These are phyloP conservation scores for Mycena kentingensis DNA, from an alignment of 768 basidiomycete species.

Conservation along the genomic window DNA sequence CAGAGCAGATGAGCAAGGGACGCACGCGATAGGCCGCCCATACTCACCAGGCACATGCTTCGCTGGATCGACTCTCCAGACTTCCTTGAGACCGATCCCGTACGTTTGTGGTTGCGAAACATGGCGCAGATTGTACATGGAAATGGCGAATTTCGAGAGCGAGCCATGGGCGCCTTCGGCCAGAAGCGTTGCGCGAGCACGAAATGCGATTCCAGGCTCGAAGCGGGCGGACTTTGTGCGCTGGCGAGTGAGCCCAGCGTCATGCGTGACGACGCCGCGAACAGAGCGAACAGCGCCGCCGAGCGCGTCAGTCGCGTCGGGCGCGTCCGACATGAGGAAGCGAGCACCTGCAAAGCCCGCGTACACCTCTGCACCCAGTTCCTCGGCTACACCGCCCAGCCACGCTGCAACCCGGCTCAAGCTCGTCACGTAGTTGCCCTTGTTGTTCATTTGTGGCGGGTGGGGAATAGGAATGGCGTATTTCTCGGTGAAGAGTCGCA, in stretches of 20 bases:
- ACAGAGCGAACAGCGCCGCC: constrained; percentile 52
- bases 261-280: constrained; percentile 86
- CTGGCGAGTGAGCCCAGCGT: constrained; percentile 85
- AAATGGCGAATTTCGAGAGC: constrained; percentile 77
- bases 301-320: constrained; percentile 42
- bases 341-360: constrained; percentile 95
- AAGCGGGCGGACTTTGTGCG: constrained; percentile 77
- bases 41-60: constrained; percentile 60
- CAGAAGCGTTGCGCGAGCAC: constrained; percentile 86
- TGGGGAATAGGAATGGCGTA: constrained; percentile 83
- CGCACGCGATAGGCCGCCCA: neutral
- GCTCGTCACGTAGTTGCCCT: constrained; percentile 89
- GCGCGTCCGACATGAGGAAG: constrained; percentile 66
- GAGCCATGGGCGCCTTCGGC: constrained; percentile 96
- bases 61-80: constrained; percentile 81
- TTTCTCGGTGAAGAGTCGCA: constrained; percentile 81
- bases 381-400: constrained; percentile 85
- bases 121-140: constrained; percentile 71
- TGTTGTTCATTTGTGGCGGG: constrained; percentile 95
- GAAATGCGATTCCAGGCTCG: constrained; percentile 96
- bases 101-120: constrained; percentile 88
- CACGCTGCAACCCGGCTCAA: constrained; percentile 88
- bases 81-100: constrained; percentile 94
- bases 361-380: constrained; percentile 89
- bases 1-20: neutral